A percentile compares a stretch with the other conserved stretches of the same genome.
Evolutionary conservation across 1,284 basidiomycete genomes (phyloP).

Genomic region (Sporisorium iseilematis-ciliati): DNA sequence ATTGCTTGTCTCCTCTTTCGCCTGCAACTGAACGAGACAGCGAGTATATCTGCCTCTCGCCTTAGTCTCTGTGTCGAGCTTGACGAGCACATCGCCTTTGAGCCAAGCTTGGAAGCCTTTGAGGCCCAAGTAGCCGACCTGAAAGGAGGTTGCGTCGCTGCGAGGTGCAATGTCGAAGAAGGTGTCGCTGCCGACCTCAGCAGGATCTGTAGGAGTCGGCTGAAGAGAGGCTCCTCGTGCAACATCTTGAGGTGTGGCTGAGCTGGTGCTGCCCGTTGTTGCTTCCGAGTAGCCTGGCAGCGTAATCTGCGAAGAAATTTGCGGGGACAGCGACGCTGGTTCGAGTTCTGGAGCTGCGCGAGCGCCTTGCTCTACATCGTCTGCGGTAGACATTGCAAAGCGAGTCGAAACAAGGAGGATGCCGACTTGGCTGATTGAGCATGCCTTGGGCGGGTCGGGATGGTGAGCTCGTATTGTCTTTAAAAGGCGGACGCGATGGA

Average conservation of each 20-base stretch:
- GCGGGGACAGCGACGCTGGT: constrained; percentile 1
- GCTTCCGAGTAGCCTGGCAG: constrained; percentile 41
- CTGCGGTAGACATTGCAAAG: constrained; percentile 1
- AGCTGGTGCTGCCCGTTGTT: background rate
- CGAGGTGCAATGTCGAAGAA: constrained; percentile 67
- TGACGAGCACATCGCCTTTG: constrained; percentile 67
- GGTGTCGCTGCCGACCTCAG: constrained; percentile 12
- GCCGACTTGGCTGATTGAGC: background rate
- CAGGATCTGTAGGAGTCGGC: background rate
- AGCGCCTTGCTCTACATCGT: background rate
- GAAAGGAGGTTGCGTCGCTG: constrained; percentile 64
- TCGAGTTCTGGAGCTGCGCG: constrained; percentile 1
- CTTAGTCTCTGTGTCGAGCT: constrained; percentile 52
- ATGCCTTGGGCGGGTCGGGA: background rate
- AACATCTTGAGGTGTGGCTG: background rate
- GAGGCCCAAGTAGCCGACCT: constrained; percentile 66
- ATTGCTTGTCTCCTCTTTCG: constrained; percentile 16
- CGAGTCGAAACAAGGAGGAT: background rate
- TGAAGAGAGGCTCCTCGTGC: background rate
- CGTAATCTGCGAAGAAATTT: background rate
- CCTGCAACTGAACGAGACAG: constrained; percentile 36
- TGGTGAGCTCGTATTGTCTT: background rate
- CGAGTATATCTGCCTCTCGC: constrained; percentile 31
- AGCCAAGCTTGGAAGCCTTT: constrained; percentile 59
- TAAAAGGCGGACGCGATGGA: background rate